Evolutionary conservation across 1,139 yeast genomes (phyloP).

Genomic region (Blastobotrys arbuscula): DNA sequence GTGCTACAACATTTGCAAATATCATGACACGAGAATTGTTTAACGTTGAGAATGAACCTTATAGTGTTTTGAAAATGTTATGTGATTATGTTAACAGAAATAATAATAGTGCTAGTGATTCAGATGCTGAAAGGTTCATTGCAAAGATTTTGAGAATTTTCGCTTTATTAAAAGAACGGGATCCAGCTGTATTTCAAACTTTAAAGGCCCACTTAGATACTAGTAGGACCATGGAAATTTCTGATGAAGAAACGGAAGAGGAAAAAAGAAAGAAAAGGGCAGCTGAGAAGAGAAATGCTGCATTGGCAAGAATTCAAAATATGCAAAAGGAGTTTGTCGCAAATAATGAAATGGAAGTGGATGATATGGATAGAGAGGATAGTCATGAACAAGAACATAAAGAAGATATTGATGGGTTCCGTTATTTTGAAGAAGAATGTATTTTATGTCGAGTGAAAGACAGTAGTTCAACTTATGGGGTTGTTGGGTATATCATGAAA

Average conservation of each 20-base stretch:
- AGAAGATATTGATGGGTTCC: constrained; percentile 44
- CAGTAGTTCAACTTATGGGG: constrained; percentile 69
- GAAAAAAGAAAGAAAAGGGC: constrained; percentile 67
- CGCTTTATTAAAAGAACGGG: constrained; percentile 15
- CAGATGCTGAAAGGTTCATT: constrained; percentile 8
- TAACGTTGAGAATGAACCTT: constrained; percentile 3
- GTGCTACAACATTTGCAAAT: constrained; percentile 5
- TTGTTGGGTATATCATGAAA: constrained; percentile 54
- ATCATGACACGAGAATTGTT: constrained; percentile 14
- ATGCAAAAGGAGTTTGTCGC: constrained; percentile 71
- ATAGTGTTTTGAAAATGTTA: constrained; percentile 14
- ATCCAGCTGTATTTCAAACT: constrained; percentile 9
- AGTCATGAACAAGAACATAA: constrained; percentile 28
- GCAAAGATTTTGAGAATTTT: constrained; percentile 18
- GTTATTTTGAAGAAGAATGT: constrained; percentile 75
- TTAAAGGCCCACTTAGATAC: constrained; percentile 3
- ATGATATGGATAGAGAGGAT: constrained; percentile 26
- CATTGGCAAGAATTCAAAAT: constrained; percentile 64
- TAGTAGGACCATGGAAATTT: constrained; percentile 8
- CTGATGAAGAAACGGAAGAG: constrained; percentile 38
- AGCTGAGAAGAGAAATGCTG: constrained; percentile 61
- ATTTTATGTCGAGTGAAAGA: constrained; percentile 83
- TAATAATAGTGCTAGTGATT: constrained; percentile 1
- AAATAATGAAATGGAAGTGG: constrained; percentile 35
- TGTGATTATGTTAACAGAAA: constrained; percentile 7